Evolutionary conservation across 228 moss, liverwort and hornwort genomes (phyloP), one percentile per base, ranked within the genome.

Genomic region (Sphagnum fallax): DNA sequence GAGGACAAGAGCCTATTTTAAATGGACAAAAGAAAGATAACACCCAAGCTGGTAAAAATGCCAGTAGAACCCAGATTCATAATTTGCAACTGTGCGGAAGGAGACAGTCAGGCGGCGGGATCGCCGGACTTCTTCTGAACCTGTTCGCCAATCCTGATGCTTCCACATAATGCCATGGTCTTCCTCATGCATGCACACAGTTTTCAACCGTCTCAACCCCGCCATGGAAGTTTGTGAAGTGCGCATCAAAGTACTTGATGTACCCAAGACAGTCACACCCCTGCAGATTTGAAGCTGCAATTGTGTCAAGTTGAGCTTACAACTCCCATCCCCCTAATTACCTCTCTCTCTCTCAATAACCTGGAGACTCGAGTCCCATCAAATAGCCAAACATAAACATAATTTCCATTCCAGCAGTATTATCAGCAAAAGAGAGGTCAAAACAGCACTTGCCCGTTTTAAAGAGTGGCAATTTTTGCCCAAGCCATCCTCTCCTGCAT

Each of bases 41-140:
- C 8, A 6, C 10, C 49, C 48, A 79, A 94, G 91, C 94, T 94
- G 95, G 73, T 93, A 98, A 32, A 98, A 98, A 69, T 98, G 90
- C 98, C 98, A 98, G 73, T 83, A 93, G 71, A 98, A 98, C 0
- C 98, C 98, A 49, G 93, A 98, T 73, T 93, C 98, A 70, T 98
- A 98, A 50, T 98, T 98, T 18, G 98, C 98, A 1, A 98, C 98
- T 8, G 98, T 98, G 78, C 98, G 93, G 73, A 98, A 98, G 50
- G 98, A 98, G 48, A 98, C 83, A 6, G 90, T 89, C 58, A 98
- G 86, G 12, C 98, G 76, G 51, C 98, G 90, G n/a, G 98, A 98
- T 47, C 93, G 93, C 47, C 98, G 98, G 69, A 92, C 93, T 89
- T 98, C 93, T 48, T 93, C 90, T 77, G 87, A 81, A 6, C 98